These are phyloP conservation scores for Aureoboletus auriporus DNA, from an alignment of 768 basidiomycete genomes.

Conservation along the genomic window DNA sequence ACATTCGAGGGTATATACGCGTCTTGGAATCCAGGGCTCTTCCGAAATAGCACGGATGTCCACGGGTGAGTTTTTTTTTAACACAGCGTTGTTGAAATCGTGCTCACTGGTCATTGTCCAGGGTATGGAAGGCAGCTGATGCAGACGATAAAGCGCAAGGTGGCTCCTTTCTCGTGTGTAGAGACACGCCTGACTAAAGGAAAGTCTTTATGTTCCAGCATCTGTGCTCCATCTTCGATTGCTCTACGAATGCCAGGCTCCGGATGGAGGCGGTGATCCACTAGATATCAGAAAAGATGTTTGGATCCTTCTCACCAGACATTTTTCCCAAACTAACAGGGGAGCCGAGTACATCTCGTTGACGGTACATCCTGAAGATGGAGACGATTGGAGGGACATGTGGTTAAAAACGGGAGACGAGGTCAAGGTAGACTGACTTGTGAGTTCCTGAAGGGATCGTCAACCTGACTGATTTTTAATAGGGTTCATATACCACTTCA, in stretches of 20 bases:
- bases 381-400: slow-evolving; percentile 26
- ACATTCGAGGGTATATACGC: slow-evolving; percentile 78
- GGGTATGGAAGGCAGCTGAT: slow-evolving; percentile 46
- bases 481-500: slow-evolving; percentile 43
- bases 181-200: neutral
- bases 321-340: slow-evolving; percentile 57
- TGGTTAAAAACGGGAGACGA: slow-evolving; percentile 29
- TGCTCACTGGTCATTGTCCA: slow-evolving; percentile 10
- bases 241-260: slow-evolving; percentile 29
- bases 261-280: neutral
- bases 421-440: slow-evolving; percentile 30
- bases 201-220: slow-evolving; percentile 23
- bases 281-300: slow-evolving; percentile 43
- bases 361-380: slow-evolving; percentile 38
- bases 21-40: slow-evolving; percentile 79
- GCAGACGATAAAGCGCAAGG: slow-evolving; percentile 25
- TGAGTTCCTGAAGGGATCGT: neutral
- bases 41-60: slow-evolving; percentile 45
- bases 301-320: slow-evolving; percentile 81
- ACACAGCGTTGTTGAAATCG: too few relatives aligned
- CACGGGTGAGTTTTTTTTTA: slow-evolving; percentile 57
- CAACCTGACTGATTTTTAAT: slow-evolving; percentile 10
- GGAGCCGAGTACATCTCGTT: slow-evolving; percentile 69
- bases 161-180: slow-evolving; percentile 24
- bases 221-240: slow-evolving; percentile 39